These are phyloP conservation scores for Hyaloperonospora brassicae DNA, from an alignment of 352 stramenopile species.

Conservation along the genomic window DNA sequence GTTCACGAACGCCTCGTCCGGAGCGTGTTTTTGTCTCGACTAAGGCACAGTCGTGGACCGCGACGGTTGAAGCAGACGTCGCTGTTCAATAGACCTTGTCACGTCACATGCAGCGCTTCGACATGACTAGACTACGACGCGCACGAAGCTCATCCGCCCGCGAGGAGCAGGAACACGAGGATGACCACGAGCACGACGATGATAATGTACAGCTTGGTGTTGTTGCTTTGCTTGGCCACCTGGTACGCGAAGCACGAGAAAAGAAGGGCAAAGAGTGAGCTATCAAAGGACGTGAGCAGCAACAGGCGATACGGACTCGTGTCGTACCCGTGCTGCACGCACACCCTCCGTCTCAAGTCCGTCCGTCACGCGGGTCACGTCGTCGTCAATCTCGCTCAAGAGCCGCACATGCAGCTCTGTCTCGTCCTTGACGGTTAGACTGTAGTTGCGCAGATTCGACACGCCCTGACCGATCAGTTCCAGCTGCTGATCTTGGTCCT, in stretches of 20 bases:
- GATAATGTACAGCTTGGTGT: conserved; percentile 90
- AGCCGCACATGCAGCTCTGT: conserved; percentile 85
- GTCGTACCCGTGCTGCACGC: conserved; percentile 53
- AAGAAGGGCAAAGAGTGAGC: background rate
- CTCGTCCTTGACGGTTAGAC: conserved; percentile 82
- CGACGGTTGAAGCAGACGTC: background rate
- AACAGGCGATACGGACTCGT: background rate
- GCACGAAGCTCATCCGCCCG: conserved; percentile 32
- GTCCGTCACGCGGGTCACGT: conserved; percentile 74
- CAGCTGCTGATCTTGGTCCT: conserved; percentile 84
- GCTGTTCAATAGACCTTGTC: no score
- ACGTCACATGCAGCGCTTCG: no score
- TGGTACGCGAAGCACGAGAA: conserved; percentile 23
- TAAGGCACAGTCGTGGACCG: background rate
- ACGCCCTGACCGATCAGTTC: conserved; percentile 77
- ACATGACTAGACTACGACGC: background rate
- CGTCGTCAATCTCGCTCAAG: conserved; percentile 84
- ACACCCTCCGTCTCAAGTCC: conserved; percentile 80
- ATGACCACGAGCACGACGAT: conserved; percentile 83
- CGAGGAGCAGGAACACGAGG: conserved; percentile 84
- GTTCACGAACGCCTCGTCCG: no score
- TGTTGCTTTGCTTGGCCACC: conserved; percentile 91
- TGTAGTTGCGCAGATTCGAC: conserved; percentile 81
- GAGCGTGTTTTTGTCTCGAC: no score
- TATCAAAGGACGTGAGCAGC: conserved; percentile 1